These are phyloP conservation scores for Ceratobasidium sp. DNA, from an alignment of 1,284 basidiomycete genomes.

Conservation along the genomic window DNA sequence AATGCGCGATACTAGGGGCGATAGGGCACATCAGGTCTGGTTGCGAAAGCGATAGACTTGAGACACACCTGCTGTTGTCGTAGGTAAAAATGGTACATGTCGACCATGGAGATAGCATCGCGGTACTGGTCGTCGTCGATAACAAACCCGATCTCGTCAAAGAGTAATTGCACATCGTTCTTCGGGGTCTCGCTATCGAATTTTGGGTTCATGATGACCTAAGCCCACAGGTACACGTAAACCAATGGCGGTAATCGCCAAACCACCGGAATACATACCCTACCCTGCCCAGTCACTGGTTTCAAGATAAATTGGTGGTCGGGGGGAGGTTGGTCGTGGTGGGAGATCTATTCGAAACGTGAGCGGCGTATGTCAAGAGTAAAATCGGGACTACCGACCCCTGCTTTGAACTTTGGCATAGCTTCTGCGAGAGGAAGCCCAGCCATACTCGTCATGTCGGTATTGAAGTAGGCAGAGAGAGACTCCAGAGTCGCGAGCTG, in stretches of 20 bases:
- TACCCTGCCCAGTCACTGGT: slow-evolving; percentile 95
- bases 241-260: neutral
- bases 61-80: slow-evolving; percentile 82
- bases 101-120: slow-evolving; percentile 91
- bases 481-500: slow-evolving; percentile 89
- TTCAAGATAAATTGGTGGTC: slow-evolving; percentile 95
- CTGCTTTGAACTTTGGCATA: slow-evolving; percentile 80
- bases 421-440: slow-evolving; percentile 75
- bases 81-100: slow-evolving; percentile 97
- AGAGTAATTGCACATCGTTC: slow-evolving; percentile 89
- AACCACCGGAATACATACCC: slow-evolving; percentile 62
- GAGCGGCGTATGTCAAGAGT: neutral
- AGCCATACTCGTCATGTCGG: slow-evolving; percentile 86
- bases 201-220: slow-evolving; percentile 88
- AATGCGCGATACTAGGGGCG: slow-evolving; percentile 80
- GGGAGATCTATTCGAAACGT: slow-evolving; percentile 68
- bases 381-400: slow-evolving; percentile 62
- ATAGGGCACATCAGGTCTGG: slow-evolving; percentile 7
- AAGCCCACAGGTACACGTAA: slow-evolving; percentile 34
- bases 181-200: slow-evolving; percentile 79
- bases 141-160: slow-evolving; percentile 94
- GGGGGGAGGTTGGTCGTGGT: slow-evolving; percentile 60
- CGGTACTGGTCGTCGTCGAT: slow-evolving; percentile 97
- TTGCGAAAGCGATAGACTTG: slow-evolving; percentile 5
- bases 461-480: slow-evolving; percentile 95